Conservation (phyloP, 768 basidiomycete genomes). For the Candolleomyces efflorescens region DNA sequence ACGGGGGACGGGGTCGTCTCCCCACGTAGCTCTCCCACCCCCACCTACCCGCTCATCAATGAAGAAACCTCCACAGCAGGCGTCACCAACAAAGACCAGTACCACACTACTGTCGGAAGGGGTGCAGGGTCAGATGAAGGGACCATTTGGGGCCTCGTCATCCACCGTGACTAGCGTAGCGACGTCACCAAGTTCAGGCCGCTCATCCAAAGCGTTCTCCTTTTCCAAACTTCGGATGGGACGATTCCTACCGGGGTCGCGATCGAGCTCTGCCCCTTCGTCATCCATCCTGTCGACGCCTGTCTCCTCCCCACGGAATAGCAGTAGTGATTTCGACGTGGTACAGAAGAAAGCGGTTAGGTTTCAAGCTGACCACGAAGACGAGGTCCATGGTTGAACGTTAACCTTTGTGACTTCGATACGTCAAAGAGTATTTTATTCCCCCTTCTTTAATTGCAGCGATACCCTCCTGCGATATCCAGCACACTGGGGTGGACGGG, state of each 20-base stretch:
- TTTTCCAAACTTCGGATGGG: conserved; percentile 44
- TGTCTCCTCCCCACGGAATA: conserved; percentile 35
- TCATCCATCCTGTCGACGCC: conserved; percentile 28
- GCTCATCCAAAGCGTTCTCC: conserved; percentile 14
- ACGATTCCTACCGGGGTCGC: conserved; percentile 42
- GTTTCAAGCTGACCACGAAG: conserved; percentile 45
- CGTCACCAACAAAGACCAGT: conserved; percentile 1
- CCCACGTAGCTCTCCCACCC: conserved; percentile 37
- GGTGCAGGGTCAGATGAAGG: background rate
- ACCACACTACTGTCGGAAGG: background rate
- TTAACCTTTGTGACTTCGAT: background rate
- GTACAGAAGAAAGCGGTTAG: conserved; percentile 57
- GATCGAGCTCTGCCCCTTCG: conserved; percentile 35
- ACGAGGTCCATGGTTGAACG: conserved; percentile 10
- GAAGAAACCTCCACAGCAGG: conserved; percentile 50
- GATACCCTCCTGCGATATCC: background rate
- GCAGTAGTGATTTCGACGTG: conserved; percentile 23
- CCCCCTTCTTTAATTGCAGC: background rate
- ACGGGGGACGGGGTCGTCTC: conserved; percentile 21
- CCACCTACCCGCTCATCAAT: conserved; percentile 62
- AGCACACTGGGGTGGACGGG: too few species aligned
- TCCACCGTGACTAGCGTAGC: conserved; percentile 44
- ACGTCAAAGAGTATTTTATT: background rate
- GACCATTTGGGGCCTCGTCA: conserved; percentile 29
- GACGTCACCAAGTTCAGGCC: conserved; percentile 22